Conservation (phyloP, 208 protist genomes). For the Wallacemonas rigidus region DNA sequence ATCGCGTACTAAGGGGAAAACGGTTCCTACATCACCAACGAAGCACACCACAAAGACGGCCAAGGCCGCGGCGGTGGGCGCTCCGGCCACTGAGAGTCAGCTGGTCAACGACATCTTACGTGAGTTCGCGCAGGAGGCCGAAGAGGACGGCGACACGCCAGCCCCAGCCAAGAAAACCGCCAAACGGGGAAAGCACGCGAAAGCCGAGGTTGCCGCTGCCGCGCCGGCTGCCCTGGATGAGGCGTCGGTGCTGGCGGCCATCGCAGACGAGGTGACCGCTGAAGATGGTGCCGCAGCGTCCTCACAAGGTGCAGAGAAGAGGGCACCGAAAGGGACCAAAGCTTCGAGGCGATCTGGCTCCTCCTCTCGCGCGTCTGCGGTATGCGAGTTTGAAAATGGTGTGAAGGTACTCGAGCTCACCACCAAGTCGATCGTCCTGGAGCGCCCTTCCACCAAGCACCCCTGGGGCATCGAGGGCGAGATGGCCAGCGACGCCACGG, state of each 20-base stretch:
- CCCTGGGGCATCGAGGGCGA: conserved; percentile 59
- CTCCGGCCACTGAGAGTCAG: background rate
- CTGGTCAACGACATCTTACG: conserved; percentile 6
- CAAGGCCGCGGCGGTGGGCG: too few relatives aligned
- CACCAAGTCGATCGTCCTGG: conserved; percentile 53
- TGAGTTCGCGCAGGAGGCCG: background rate
- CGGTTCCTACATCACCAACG: too few relatives aligned
- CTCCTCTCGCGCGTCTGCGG: background rate
- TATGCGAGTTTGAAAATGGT: conserved; percentile 50
- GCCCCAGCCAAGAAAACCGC: background rate
- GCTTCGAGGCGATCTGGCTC: conserved; percentile 13
- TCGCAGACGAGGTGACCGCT: conserved; percentile 13
- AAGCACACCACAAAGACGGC: too few relatives aligned
- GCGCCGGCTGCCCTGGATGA: conserved; percentile 22
- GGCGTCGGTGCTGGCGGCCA: conserved; percentile 20
- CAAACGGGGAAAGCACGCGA: background rate
- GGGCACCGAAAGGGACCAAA: background rate
- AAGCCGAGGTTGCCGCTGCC: conserved; percentile 17
- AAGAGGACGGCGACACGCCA: conserved; percentile 6
- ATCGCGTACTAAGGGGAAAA: too few relatives aligned
- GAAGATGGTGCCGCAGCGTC: conserved; percentile 28
- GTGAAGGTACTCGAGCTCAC: conserved; percentile 46
- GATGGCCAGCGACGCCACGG: conserved; percentile 17
- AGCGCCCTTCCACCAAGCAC: conserved; percentile 35
- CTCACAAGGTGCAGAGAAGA: background rate